phyloP scores from a whole-genome alignment of 2,329 filamentous ascomycete genomes.

The Claviceps fusiformis region DNA sequence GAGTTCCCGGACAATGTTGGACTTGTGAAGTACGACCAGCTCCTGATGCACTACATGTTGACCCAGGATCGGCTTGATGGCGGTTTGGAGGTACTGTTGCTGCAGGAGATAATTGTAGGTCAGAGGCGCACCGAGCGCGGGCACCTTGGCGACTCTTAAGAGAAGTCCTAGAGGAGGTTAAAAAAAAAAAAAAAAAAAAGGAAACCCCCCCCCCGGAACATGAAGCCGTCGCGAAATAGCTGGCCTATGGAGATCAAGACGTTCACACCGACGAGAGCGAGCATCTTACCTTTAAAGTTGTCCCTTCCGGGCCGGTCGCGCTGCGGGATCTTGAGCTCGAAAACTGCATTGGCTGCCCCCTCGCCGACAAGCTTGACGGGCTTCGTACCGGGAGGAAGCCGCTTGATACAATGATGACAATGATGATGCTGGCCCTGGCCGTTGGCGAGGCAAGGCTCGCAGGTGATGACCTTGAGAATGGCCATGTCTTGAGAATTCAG shows the following conservation, averaged over 20 bases:
- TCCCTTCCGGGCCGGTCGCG: slow-evolving; percentile 16
- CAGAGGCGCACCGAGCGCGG: slow-evolving; percentile 15
- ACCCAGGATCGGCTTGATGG: slow-evolving; percentile 22
- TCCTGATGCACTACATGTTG: slow-evolving; percentile 22
- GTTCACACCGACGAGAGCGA: background rate
- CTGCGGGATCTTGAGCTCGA: slow-evolving; percentile 37
- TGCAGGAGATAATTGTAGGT: slow-evolving; percentile 25
- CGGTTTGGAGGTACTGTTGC: slow-evolving; percentile 21
- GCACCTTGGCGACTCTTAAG: slow-evolving; percentile 26
- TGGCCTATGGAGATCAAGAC: no score
- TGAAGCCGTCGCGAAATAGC: background rate
- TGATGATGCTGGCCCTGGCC: slow-evolving; percentile 1
- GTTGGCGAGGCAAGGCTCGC: slow-evolving; percentile 4
- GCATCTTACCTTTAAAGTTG: slow-evolving; percentile 21
- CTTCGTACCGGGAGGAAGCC: slow-evolving; percentile 20
- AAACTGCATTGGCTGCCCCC: slow-evolving; percentile 67
- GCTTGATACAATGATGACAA: slow-evolving; percentile 12
- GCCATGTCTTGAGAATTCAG: slow-evolving; percentile 12
- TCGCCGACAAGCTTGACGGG: slow-evolving; percentile 41
- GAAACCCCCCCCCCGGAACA: background rate
- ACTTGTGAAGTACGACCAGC: slow-evolving; percentile 22
- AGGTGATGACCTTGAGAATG: slow-evolving; percentile 10
- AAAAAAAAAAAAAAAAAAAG: background rate
- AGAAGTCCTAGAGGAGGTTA: slow-evolving; percentile 17
- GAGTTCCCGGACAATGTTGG: slow-evolving; percentile 27